Evolutionary conservation across 148 eudicot species (phyloP), one percentile per base, ranked within the genome.

Genomic region (Talinum fruticosum): DNA sequence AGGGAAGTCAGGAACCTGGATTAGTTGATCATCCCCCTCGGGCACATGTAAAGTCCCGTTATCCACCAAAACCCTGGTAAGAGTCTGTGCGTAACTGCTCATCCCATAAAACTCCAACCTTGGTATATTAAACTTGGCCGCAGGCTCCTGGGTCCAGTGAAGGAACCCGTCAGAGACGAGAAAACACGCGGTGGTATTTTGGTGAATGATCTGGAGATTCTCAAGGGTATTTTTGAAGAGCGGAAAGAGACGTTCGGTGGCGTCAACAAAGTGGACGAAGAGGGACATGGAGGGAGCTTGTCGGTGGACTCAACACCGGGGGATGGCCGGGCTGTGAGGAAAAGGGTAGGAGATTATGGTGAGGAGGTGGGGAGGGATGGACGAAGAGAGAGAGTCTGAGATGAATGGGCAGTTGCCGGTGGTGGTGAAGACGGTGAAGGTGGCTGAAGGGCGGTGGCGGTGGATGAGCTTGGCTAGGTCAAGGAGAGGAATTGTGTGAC

Each of bases 341-440:
- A 90, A 90, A 21, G 87, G 88, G 2, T 90, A 84, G 44, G 76
- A 69, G 19, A 87, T 18, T 15, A 88, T 77, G 68, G 82, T 45
- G 34, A 66, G 36, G 57, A 81, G 59, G 2, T 35, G 15, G 3
- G 67, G 8, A 33, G 74, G 78, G 61, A 74, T 36, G 30, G 66
- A n/a, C 32, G 72, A 57, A 0, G 86, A 28, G n/a, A 92, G 90
- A 26, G 69, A 82, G 15, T 81, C 24, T 0, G 82, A 67, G n/a
- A 92, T 84, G 86, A 90, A 92, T n/a, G 90, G 76, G 6, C 28
- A 80, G 78, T 90, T 92, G 1, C 80, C 83, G 6, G 89, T 85
- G 75, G 92, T 92, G 69, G 92, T 92, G 85, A 92, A 92, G 76
- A 92, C 36, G 59, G 97, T 92, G 72, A 89, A 72, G 74, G 54